Percentiles rank a stretch among this genome's conserved stretches.
Evolutionary conservation across 257 asterid genomes (phyloP).

Genomic region (Lantana camara): DNA sequence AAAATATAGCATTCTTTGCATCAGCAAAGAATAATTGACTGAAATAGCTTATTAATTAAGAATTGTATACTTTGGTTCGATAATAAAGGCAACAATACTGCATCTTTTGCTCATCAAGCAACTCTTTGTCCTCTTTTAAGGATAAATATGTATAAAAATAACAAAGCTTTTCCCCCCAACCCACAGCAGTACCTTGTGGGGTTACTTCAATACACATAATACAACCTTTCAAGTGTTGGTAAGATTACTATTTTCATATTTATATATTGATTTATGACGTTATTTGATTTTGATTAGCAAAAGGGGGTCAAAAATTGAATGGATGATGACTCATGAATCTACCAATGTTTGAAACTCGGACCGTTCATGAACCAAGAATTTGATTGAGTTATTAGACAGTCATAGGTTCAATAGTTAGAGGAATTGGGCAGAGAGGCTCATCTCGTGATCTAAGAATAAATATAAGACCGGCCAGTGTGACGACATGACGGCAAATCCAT

Average conservation of each 20-base stretch:
- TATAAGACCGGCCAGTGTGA: too few relatives aligned
- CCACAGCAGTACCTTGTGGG: slow-evolving; percentile 14
- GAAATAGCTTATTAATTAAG: not conserved
- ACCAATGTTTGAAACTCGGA: not conserved
- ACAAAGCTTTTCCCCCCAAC: slow-evolving; percentile 9
- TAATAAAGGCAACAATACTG: slow-evolving; percentile 12
- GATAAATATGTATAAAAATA: not conserved
- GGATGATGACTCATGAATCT: slow-evolving; percentile 20
- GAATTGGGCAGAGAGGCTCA: too few relatives aligned
- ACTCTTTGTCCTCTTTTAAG: slow-evolving; percentile 28
- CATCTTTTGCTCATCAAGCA: slow-evolving; percentile 21
- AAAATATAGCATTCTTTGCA: not conserved
- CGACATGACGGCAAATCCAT: too few relatives aligned
- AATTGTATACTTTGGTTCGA: slow-evolving; percentile 13
- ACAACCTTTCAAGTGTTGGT: not conserved
- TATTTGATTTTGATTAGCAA: slow-evolving; percentile 16
- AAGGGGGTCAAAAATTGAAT: not conserved
- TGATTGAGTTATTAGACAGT: not conserved
- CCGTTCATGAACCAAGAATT: too few relatives aligned
- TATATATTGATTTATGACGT: not conserved
- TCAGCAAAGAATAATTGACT: not conserved
- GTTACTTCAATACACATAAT: not conserved
- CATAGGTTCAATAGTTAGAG: too few relatives aligned
- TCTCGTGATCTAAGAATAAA: too few relatives aligned
- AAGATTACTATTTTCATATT: not conserved